Conservation (phyloP, 2,329 filamentous ascomycete genomes). For the Harringtonia aguacate region DNA sequence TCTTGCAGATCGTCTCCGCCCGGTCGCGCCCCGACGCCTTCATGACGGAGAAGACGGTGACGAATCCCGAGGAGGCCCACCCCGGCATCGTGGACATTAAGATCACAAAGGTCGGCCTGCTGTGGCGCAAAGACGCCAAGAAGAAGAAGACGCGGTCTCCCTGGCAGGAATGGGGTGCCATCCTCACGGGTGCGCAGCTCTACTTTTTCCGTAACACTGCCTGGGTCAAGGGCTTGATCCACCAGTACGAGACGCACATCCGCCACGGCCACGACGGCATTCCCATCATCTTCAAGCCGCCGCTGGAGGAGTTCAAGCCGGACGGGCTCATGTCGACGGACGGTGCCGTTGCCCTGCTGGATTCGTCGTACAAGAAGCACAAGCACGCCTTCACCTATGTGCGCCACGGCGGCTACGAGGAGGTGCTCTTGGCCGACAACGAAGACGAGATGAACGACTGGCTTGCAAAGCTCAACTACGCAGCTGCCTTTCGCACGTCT, state of each 20-base stretch:
- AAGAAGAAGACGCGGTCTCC: conserved; percentile 91
- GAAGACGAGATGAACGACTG: conserved; percentile 94
- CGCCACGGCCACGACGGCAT: conserved; percentile 65
- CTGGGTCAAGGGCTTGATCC: conserved; percentile 86
- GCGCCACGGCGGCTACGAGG: conserved; percentile 75
- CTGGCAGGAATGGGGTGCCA: conserved; percentile 98
- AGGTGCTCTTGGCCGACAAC: conserved; percentile 81
- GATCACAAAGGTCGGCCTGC: conserved; percentile 84
- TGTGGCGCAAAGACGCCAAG: conserved; percentile 92
- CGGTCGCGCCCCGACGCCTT: conserved; percentile 92
- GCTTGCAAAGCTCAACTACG: conserved; percentile 93
- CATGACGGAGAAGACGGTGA: conserved; percentile 75
- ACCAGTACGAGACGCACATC: conserved; percentile 74
- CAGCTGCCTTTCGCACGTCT: conserved; percentile 83
- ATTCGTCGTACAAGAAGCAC: conserved; percentile 83
- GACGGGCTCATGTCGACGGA: conserved; percentile 91
- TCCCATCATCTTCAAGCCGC: conserved; percentile 82
- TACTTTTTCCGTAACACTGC: conserved; percentile 92
- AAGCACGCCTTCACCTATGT: conserved; percentile 93
- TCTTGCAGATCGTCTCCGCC: conserved; percentile 90
- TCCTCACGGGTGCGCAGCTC: conserved; percentile 90
- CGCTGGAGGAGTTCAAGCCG: conserved; percentile 83
- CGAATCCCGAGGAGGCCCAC: conserved; percentile 76
- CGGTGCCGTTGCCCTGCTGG: conserved; percentile 78
- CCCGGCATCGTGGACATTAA: conserved; percentile 95